phyloP scores from a whole-genome alignment of 177 flowering plant species.

The Telopea speciosissima region DNA sequence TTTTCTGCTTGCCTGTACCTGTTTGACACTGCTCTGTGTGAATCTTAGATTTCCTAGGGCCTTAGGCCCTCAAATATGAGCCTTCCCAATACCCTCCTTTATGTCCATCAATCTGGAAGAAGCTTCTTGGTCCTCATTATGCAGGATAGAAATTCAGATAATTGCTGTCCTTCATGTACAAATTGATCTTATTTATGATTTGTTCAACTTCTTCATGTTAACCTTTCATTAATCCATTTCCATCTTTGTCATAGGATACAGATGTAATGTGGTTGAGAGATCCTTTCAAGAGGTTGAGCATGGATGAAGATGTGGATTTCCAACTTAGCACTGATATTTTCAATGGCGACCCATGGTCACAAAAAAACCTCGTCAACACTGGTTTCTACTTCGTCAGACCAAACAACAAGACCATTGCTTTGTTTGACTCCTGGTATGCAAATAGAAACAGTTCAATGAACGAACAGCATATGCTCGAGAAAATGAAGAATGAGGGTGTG shows the following conservation, averaged over 20 bases:
- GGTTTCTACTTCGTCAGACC: constrained; percentile 62
- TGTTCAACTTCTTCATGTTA: too few species aligned
- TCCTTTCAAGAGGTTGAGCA: constrained; percentile 34
- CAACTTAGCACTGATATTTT: constrained; percentile 52
- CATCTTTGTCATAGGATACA: constrained; percentile 36
- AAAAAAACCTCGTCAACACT: constrained; percentile 43
- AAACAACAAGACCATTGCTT: constrained; percentile 53
- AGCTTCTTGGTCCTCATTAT: too few species aligned
- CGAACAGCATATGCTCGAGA: constrained; percentile 63
- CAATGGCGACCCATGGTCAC: constrained; percentile 29
- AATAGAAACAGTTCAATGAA: constrained; percentile 40
- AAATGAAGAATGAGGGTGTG: constrained; percentile 18
- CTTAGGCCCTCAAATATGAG: too few species aligned
- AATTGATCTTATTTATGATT: too few species aligned
- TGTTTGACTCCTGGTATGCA: constrained; percentile 51
- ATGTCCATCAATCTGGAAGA: too few species aligned
- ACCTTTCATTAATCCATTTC: too few species aligned
- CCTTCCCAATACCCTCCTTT: too few species aligned
- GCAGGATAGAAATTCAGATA: too few species aligned
- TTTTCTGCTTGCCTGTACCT: too few species aligned
- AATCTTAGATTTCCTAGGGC: too few species aligned
- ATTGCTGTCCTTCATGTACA: too few species aligned
- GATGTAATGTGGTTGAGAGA: constrained; percentile 56
- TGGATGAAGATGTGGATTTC: constrained; percentile 31
- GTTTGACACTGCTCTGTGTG: too few species aligned